phyloP scores from a whole-genome alignment of 2,329 filamentous ascomycete species.

The Dactylellina cionopaga region DNA sequence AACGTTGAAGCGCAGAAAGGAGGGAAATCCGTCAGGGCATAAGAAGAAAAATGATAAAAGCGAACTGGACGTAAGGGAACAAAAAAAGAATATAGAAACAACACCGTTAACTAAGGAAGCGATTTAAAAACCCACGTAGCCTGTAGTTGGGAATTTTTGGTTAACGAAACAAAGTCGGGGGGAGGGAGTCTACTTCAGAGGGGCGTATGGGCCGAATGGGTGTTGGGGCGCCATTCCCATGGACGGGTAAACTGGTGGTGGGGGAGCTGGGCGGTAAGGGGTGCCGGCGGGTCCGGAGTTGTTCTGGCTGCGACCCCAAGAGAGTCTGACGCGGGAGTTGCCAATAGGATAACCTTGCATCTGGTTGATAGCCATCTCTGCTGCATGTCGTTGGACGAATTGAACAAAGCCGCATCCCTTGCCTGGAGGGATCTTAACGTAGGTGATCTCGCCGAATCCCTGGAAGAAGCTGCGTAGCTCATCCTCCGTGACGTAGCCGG shows the following conservation, averaged over 20 bases:
- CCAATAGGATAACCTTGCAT: slow-evolving; percentile 99
- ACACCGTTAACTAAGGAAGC: slow-evolving; percentile 26
- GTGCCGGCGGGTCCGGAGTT: slow-evolving; percentile 96
- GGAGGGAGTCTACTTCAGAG: slow-evolving; percentile 57
- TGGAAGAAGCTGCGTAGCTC: slow-evolving; percentile 99
- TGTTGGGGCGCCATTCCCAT: slow-evolving; percentile 65
- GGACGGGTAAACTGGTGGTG: slow-evolving; percentile 76
- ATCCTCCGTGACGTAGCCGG: slow-evolving; percentile 97
- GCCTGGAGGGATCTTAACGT: slow-evolving; percentile 98
- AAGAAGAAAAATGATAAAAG: slow-evolving; percentile 22
- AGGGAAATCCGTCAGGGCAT: slow-evolving; percentile 44
- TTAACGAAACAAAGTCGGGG: slow-evolving; percentile 23
- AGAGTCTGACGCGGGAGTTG: slow-evolving; percentile 95
- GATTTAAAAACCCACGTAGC: slow-evolving; percentile 51
- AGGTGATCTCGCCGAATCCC: slow-evolving; percentile 98
- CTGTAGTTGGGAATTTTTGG: slow-evolving; percentile 47
- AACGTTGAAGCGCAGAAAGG: slow-evolving; percentile 20
- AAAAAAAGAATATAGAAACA: slow-evolving; percentile 3
- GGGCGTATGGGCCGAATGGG: slow-evolving; percentile 56
- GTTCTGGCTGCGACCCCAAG: slow-evolving; percentile 98
- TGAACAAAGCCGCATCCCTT: slow-evolving; percentile 99
- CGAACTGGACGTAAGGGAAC: slow-evolving; percentile 23
- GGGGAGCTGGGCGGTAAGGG: slow-evolving; percentile 92
- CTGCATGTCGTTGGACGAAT: slow-evolving; percentile 97
- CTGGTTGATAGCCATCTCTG: slow-evolving; percentile 99